Percentiles rank a stretch among this genome's conserved stretches.
Evolutionary conservation across 441 rosid species (phyloP).

Genomic region (Populus hybrid): DNA sequence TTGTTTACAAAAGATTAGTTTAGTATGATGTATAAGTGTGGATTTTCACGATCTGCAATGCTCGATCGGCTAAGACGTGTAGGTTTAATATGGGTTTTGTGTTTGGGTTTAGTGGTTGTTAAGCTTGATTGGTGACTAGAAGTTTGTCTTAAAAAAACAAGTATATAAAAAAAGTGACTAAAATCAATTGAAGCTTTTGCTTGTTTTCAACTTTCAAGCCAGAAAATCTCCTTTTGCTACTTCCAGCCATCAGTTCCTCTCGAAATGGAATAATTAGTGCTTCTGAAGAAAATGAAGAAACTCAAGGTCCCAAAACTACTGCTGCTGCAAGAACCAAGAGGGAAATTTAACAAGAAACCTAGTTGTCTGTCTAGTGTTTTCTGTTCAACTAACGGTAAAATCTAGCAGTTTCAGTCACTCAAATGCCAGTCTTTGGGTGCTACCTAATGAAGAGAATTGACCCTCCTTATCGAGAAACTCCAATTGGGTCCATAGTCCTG

Average conservation of each 20-base stretch:
- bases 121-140: neutral
- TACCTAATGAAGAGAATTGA: conserved; percentile 77
- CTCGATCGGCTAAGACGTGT: neutral
- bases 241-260: neutral
- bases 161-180: neutral
- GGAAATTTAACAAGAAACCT: conserved; percentile 14
- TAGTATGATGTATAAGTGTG: neutral
- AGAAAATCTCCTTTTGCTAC: neutral
- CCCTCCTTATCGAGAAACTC: conserved; percentile 70
- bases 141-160: neutral
- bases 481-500: conserved; percentile 79
- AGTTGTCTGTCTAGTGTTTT: neutral
- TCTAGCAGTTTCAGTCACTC: conserved; percentile 38
- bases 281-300: neutral
- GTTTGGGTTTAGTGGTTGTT: neutral
- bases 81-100: neutral
- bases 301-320: neutral
- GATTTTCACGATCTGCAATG: neutral
- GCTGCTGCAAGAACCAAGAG: neutral
- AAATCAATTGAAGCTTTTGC: conserved; percentile 3
- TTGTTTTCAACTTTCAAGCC: conserved; percentile 6
- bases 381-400: neutral
- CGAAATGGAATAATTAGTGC: neutral
- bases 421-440: conserved; percentile 85
- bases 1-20: neutral